Percentiles rank a stretch among this genome's conserved stretches.
Conservation (phyloP, 2,329 filamentous ascomycete genomes). For the Cercospora nicotianae region DNA sequence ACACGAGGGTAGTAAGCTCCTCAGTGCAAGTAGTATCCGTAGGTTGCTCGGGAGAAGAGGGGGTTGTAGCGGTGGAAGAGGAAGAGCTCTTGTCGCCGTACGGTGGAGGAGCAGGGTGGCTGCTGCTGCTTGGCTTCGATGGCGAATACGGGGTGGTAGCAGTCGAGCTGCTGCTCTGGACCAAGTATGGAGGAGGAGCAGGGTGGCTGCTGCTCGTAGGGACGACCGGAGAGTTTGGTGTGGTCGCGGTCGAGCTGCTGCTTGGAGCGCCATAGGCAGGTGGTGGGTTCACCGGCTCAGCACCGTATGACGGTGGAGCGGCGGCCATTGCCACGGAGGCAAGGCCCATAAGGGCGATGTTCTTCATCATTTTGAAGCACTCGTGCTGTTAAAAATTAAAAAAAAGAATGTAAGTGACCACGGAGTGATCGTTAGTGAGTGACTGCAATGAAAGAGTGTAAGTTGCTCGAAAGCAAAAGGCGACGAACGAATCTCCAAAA, state of each 20-base stretch:
- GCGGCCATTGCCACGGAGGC: conserved; percentile 19
- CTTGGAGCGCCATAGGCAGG: background rate
- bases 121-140: background rate
- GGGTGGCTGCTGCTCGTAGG: background rate
- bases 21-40: conserved; percentile 9
- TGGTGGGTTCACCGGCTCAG: background rate
- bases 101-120: background rate
- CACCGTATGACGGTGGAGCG: conserved; percentile 3
- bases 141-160: conserved; percentile 9
- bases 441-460: conserved; percentile 14
- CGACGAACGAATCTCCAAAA: conserved; percentile 11
- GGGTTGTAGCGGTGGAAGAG: background rate
- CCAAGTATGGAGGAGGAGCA: background rate
- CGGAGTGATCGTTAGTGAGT: conserved; percentile 5
- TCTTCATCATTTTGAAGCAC: conserved; percentile 19
- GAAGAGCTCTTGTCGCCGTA: background rate
- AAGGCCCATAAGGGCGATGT: conserved; percentile 22
- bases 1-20: conserved; percentile 1
- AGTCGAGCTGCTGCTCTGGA: conserved; percentile 1
- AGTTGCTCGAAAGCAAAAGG: conserved; percentile 14
- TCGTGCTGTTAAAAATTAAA: conserved; percentile 16
- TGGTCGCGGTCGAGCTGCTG: background rate
- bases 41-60: background rate
- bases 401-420: conserved; percentile 9
- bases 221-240: background rate